These are phyloP conservation scores for Phytophthora meadii DNA, from an alignment of 352 stramenopile species.

Conservation along the genomic window DNA sequence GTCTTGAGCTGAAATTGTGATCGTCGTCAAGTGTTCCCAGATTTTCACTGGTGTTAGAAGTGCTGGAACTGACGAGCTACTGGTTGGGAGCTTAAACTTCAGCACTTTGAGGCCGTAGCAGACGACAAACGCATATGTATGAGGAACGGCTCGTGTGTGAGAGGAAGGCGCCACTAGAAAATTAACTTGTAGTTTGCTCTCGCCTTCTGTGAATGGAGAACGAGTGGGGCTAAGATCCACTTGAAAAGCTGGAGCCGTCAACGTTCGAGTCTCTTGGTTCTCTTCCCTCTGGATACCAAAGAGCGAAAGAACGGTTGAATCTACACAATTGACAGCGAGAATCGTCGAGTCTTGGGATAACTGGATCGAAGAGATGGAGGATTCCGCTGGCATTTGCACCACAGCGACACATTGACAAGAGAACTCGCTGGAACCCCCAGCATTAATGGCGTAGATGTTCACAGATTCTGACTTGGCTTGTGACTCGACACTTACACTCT, in stretches of 20 bases:
- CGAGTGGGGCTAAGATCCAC: slow-evolving; percentile 21
- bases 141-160: slow-evolving; percentile 5
- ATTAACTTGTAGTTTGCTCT: slow-evolving; percentile 14
- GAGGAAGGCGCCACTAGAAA: slow-evolving; percentile 33
- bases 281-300: slow-evolving; percentile 9
- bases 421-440: not conserved
- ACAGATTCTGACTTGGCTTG: slow-evolving; percentile 10
- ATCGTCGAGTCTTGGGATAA: slow-evolving; percentile 38
- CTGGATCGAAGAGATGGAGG: slow-evolving; percentile 12
- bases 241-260: slow-evolving; percentile 20
- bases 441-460: slow-evolving; percentile 24
- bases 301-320: slow-evolving; percentile 9
- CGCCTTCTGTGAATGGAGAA: slow-evolving; percentile 9
- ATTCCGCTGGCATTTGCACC: slow-evolving; percentile 6
- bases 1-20: slow-evolving; percentile 48
- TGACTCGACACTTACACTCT: slow-evolving; percentile 4
- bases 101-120: slow-evolving; percentile 42
- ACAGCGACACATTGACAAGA: slow-evolving; percentile 21
- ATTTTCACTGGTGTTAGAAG: slow-evolving; percentile 16
- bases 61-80: not conserved
- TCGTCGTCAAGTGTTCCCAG: slow-evolving; percentile 50
- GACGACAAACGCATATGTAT: slow-evolving; percentile 43
- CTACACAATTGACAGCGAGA: slow-evolving; percentile 28
- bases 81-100: slow-evolving; percentile 38
- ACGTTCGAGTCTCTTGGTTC: not conserved